These are phyloP conservation scores for Paxillus ammoniavirescens DNA, from an alignment of 768 basidiomycete genomes.

Conservation along the genomic window DNA sequence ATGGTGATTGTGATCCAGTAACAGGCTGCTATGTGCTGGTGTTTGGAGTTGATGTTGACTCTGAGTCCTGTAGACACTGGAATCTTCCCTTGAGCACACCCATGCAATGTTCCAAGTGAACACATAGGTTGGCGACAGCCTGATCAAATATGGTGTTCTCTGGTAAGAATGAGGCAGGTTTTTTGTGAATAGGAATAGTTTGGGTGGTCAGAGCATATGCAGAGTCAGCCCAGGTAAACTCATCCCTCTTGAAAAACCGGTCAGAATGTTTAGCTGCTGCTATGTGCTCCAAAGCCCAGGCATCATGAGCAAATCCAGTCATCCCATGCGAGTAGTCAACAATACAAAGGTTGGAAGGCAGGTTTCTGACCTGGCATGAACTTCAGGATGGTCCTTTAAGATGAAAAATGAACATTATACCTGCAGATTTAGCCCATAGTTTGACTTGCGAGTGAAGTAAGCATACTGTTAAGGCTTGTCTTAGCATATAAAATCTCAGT, in stretches of 20 bases:
- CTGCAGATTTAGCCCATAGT: too few species aligned
- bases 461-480: too few species aligned
- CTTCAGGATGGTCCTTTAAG: too few species aligned
- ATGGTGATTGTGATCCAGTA: not conserved
- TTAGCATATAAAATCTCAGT: too few species aligned
- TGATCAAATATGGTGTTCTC: constrained; percentile 29
- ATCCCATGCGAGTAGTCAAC: constrained; percentile 33
- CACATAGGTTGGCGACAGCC: not conserved
- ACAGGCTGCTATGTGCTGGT: not conserved
- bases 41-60: not conserved
- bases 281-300: constrained; percentile 33
- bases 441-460: too few species aligned
- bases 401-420: too few species aligned
- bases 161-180: constrained; percentile 27
- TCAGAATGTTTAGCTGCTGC: constrained; percentile 21
- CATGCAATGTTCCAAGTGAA: not conserved
- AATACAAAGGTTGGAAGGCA: constrained; percentile 22
- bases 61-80: not conserved
- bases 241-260: constrained; percentile 27
- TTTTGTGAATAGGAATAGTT: constrained; percentile 31
- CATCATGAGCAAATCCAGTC: constrained; percentile 36
- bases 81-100: not conserved
- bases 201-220: constrained; percentile 29
- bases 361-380: too few species aligned
- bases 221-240: constrained; percentile 18